These are phyloP conservation scores for Aspergillus tamarii DNA, from an alignment of 2,329 filamentous ascomycete species.

Conservation along the genomic window DNA sequence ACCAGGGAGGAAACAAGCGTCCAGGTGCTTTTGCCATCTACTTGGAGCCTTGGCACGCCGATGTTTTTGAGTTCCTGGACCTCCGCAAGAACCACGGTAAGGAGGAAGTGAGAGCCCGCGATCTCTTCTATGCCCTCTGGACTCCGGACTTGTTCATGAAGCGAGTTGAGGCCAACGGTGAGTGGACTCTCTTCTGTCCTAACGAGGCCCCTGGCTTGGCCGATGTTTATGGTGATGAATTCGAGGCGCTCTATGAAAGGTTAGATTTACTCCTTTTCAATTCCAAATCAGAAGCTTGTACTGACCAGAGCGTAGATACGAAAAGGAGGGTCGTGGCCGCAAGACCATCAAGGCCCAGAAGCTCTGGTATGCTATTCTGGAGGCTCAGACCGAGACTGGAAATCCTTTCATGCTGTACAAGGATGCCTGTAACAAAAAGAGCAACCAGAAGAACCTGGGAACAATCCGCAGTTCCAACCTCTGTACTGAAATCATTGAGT, in stretches of 20 bases:
- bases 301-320: conserved; percentile 64
- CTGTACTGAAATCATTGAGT: conserved; percentile 98
- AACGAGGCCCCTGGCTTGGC: conserved; percentile 94
- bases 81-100: conserved; percentile 99
- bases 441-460: conserved; percentile 99
- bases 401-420: conserved; percentile 99
- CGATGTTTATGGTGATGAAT: conserved; percentile 96
- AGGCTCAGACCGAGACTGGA: conserved; percentile 97
- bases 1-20: conserved; percentile 98
- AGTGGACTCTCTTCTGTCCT: conserved; percentile 98
- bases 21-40: conserved; percentile 99
- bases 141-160: conserved; percentile 99
- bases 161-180: conserved; percentile 92
- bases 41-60: conserved; percentile 97
- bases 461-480: conserved; percentile 98
- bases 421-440: conserved; percentile 97
- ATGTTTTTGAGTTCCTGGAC: conserved; percentile 96
- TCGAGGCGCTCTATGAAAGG: conserved; percentile 85
- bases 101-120: conserved; percentile 94
- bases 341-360: conserved; percentile 96
- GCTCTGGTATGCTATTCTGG: conserved; percentile 97
- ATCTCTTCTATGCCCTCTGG: conserved; percentile 97
- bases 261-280: conserved; percentile 24
- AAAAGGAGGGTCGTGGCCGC: conserved; percentile 82
- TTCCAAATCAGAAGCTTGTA: neutral